Conservation (phyloP, 331 rosid species). For the Rosa hybrid region DNA sequence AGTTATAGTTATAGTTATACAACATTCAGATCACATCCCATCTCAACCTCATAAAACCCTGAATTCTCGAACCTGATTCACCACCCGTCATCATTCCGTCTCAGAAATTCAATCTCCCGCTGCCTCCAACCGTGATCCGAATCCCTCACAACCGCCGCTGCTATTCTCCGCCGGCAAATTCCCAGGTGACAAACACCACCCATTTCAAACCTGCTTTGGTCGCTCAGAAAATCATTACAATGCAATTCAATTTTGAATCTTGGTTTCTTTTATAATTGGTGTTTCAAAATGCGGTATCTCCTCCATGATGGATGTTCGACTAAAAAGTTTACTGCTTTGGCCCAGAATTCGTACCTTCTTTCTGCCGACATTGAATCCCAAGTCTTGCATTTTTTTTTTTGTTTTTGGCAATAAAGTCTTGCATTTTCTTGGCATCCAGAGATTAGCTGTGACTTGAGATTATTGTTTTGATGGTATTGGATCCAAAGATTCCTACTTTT, state of each 20-base stretch:
- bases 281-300: neutral
- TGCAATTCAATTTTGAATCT: neutral
- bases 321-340: neutral
- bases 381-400: neutral
- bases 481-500: slow-evolving; percentile 9
- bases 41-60: slow-evolving; percentile 22
- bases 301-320: neutral
- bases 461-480: slow-evolving; percentile 6
- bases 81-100: slow-evolving; percentile 4
- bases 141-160: slow-evolving; percentile 1
- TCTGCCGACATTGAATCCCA: neutral
- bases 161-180: neutral
- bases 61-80: neutral
- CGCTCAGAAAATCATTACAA: neutral
- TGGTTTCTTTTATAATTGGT: neutral
- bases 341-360: neutral
- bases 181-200: slow-evolving; percentile 16
- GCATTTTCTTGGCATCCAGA: slow-evolving; percentile 1
- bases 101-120: neutral
- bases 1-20: neutral
- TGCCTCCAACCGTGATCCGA: slow-evolving; percentile 9
- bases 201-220: neutral
- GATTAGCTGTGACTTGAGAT: neutral
- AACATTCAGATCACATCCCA: neutral
- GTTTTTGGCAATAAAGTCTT: neutral